Base-by-base conservation (phyloP, 805 yeast genomes). In the Pichia exigua region DNA sequence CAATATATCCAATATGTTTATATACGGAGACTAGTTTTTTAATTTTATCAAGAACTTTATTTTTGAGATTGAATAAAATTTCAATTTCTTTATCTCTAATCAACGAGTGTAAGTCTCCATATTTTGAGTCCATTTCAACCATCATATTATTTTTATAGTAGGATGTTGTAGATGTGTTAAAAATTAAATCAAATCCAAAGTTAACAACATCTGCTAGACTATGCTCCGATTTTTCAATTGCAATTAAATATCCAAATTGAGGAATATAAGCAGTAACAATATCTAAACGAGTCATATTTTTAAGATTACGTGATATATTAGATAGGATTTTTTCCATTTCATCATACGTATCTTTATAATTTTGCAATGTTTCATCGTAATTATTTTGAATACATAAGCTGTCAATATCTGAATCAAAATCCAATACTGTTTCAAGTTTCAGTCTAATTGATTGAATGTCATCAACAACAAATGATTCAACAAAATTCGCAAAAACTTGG, bases 51-150 rank as follows among this genome's bases (percentile, higher is more conserved):
- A 46, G 10, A 56, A 48, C n/a, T n/a, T 38, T 52, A 13, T 54
- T 52, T 38, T 71, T 72, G 13, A 75, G 56, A 0, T 56, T 44
- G 40, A 65, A 61, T 6, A 71, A 45, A 2, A 75, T 59, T 46
- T 76, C 80, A 51, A 73, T 67, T 49, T 75, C 76, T 9, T 59
- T 46, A 54, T 73, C 74, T n/a, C 66, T 59, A 12, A 74, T 71
- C 12, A 67, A 47, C 12, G 70, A 67, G 54, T 73, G 71, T 11
- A 74, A 55, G 50, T 75, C 79, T 10, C 79, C 78, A 57, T 64
- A 70, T 3, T 65, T 52, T 0, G 58, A 60, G 58, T 75, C 78
- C 57, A 74, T 56, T 13, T 57, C 52, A 6, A 54, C 39, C 50
- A 69, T 69, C 10, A 48, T 46, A 1, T 57, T 56, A 38, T 66